These are phyloP conservation scores for Chloranthus sessilifolius DNA, from an alignment of 164 flowering plant species.

Conservation along the genomic window DNA sequence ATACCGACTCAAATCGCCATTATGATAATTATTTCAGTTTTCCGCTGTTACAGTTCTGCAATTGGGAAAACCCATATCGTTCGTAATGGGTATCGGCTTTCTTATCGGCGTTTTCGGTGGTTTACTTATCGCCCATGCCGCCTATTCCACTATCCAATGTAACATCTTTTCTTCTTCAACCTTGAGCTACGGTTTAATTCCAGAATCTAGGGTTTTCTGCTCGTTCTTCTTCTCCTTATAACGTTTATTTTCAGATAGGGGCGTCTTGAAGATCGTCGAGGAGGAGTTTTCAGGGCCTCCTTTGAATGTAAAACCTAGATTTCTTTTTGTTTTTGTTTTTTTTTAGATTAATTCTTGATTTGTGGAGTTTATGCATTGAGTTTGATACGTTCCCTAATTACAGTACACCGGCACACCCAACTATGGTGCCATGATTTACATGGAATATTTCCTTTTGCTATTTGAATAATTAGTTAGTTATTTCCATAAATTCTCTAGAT, in stretches of 20 bases:
- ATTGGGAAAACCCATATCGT: no score
- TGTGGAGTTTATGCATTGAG: no score
- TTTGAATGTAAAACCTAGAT: conserved; percentile 32
- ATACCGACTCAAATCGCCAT: no score
- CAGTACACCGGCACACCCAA: no score
- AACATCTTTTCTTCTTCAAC: conserved; percentile 5
- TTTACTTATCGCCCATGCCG: conserved; percentile 45
- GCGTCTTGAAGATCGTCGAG: conserved; percentile 84
- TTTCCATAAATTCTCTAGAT: no score
- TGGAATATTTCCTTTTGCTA: no score
- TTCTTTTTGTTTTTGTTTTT: not conserved
- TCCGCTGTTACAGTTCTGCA: no score
- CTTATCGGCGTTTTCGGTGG: conserved; percentile 40
- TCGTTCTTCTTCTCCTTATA: not conserved
- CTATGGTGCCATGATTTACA: no score
- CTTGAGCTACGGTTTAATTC: not conserved
- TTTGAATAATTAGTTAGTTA: no score
- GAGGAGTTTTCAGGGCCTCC: conserved; percentile 91
- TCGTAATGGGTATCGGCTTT: conserved; percentile 34
- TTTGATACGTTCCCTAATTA: no score
- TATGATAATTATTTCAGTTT: no score
- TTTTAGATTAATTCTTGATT: no score
- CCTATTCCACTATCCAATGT: conserved; percentile 74
- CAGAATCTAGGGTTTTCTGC: not conserved
- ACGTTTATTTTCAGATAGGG: conserved; percentile 55